Conservation (phyloP, 371 early-diverging fungal species). For the Actinomortierella wolfii region DNA sequence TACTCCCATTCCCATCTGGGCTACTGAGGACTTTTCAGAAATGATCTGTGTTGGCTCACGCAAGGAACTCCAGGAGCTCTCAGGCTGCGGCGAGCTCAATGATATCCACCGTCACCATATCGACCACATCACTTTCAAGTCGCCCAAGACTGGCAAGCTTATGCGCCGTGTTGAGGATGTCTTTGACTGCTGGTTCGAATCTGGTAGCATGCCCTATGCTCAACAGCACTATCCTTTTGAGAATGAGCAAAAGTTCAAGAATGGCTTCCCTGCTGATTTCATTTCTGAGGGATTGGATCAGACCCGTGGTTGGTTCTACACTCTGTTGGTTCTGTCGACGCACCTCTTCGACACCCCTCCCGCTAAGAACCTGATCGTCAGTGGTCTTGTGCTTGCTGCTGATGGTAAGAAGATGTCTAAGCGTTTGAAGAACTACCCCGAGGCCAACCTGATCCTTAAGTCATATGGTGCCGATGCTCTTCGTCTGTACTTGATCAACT, state of each 20-base stretch:
- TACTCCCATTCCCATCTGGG: constrained; percentile 99
- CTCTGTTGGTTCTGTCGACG: constrained; percentile 98
- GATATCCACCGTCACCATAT: constrained; percentile 99
- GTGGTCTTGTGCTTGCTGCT: constrained; percentile 97
- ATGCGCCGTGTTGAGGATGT: constrained; percentile 98
- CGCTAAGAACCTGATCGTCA: constrained; percentile 99
- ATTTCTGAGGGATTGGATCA: constrained; percentile 99
- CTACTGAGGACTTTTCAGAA: constrained; percentile 91
- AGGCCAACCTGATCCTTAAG: constrained; percentile 89
- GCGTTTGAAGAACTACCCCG: constrained; percentile 99
- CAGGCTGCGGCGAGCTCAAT: constrained; percentile 86
- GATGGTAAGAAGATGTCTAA: constrained; percentile 99
- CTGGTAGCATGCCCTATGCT: constrained; percentile 99
- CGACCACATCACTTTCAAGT: constrained; percentile 97
- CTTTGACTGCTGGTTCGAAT: constrained; percentile 99
- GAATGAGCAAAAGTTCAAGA: constrained; percentile 84
- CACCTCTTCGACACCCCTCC: constrained; percentile 98
- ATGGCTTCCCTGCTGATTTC: constrained; percentile 99
- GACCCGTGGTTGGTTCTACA: constrained; percentile 99
- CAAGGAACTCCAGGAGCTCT: constrained; percentile 92
- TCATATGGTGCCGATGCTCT: constrained; percentile 99
- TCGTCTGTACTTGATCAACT: constrained; percentile 97
- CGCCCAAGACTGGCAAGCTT: constrained; percentile 79
- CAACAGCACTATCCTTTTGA: constrained; percentile 99
- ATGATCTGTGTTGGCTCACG: constrained; percentile 97